A percentile compares a stretch with the other conserved stretches of the same genome.
phyloP scores from a whole-genome alignment of 2,329 filamentous ascomycete species.

The Phoma sp. region DNA sequence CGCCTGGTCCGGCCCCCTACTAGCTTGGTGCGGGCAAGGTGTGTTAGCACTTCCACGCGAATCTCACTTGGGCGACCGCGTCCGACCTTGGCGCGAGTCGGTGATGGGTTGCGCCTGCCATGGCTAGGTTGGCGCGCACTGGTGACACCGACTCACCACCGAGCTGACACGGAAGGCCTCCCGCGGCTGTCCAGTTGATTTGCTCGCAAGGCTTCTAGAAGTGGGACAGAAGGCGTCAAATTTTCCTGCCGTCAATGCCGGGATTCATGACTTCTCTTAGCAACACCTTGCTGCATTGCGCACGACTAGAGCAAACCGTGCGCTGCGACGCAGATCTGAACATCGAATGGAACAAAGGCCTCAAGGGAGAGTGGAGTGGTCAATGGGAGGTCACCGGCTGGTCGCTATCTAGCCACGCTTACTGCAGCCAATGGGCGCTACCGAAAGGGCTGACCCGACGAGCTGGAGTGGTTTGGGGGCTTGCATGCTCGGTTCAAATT shows the following conservation, averaged over 20 bases:
- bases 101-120: conserved; percentile 17
- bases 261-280: conserved; percentile 1
- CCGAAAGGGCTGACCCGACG: conserved; percentile 17
- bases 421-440: conserved; percentile 24
- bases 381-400: conserved; percentile 7
- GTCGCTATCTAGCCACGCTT: conserved; percentile 5
- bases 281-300: neutral
- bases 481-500: conserved; percentile 7
- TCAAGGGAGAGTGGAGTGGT: conserved; percentile 7
- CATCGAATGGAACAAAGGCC: conserved; percentile 16
- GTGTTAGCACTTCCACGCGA: conserved; percentile 26
- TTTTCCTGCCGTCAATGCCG: conserved; percentile 18
- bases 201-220: conserved; percentile 22
- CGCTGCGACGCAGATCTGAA: neutral
- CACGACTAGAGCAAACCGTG: conserved; percentile 6
- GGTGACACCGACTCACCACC: conserved; percentile 27
- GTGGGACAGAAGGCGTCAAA: conserved; percentile 19
- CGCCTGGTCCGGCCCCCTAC: conserved; percentile 30
- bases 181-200: conserved; percentile 9
- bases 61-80: conserved; percentile 24
- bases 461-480: conserved; percentile 1
- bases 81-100: conserved; percentile 29
- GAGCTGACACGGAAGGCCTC: conserved; percentile 16
- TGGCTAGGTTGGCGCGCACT: conserved; percentile 14
- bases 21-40: conserved; percentile 31